These are phyloP conservation scores for Brassica hybrid DNA, from an alignment of 441 rosid genomes.

Conservation along the genomic window DNA sequence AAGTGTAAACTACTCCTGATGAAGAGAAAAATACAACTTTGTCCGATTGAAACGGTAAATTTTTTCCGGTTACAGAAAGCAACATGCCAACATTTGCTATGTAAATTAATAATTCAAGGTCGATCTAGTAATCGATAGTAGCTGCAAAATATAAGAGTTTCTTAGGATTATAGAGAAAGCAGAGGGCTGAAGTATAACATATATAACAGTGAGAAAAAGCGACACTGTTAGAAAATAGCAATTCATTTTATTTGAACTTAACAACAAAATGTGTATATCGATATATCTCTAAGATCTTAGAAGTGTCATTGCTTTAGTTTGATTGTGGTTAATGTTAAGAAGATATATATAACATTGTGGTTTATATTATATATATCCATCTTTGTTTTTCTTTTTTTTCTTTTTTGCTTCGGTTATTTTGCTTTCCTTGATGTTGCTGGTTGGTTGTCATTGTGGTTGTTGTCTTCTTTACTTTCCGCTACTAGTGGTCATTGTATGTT, in stretches of 20 bases:
- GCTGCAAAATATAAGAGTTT: neutral
- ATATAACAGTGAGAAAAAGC: neutral
- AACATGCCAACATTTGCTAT: too few relatives aligned
- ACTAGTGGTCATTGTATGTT: too few relatives aligned
- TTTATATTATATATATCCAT: neutral
- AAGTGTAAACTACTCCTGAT: conserved; percentile 30
- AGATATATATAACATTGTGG: neutral
- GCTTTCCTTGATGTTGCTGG: too few relatives aligned
- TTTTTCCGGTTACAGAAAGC: too few relatives aligned
- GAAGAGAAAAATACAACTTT: conserved; percentile 13
- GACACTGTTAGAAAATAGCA: neutral
- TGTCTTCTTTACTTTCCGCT: too few relatives aligned
- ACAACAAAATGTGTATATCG: neutral
- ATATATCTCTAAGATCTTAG: neutral
- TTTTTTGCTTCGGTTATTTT: too few relatives aligned
- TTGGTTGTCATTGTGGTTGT: too few relatives aligned
- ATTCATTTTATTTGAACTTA: neutral
- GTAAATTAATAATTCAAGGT: too few relatives aligned
- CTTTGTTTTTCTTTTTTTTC: too few relatives aligned
- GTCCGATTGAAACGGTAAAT: too few relatives aligned
- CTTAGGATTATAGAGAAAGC: neutral
- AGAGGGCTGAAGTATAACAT: neutral
- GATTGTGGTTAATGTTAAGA: neutral
- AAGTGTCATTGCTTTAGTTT: neutral
- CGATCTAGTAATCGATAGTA: too few relatives aligned